A percentile compares a stretch with the other conserved stretches of the same genome.
Conservation (phyloP, 2,329 filamentous ascomycete genomes). For the Aspergillaceae sp. region DNA sequence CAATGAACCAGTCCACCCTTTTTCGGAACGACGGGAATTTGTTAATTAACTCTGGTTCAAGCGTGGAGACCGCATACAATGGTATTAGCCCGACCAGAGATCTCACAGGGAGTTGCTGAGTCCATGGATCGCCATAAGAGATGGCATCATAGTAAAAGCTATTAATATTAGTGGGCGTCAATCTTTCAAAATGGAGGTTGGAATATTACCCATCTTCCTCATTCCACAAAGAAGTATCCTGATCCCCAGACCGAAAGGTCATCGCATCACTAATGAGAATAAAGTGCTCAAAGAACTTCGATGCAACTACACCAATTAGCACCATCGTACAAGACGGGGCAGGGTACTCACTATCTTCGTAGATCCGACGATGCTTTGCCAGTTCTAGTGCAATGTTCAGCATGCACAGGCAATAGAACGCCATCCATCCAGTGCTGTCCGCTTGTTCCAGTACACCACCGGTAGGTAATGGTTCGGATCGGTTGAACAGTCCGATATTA, state of each 20-base stretch:
- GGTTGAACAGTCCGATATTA: conserved; percentile 96
- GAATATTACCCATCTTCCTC: conserved; percentile 61
- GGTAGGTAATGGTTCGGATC: conserved; percentile 87
- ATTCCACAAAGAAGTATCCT: conserved; percentile 86
- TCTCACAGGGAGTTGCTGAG: conserved; percentile 82
- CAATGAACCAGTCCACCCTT: conserved; percentile 86
- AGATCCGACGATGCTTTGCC: conserved; percentile 87
- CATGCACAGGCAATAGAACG: conserved; percentile 94
- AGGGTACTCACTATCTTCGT: conserved; percentile 60
- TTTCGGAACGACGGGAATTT: conserved; percentile 89
- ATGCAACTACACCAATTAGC: conserved; percentile 53
- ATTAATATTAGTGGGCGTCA: conserved; percentile 8
- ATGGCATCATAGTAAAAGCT: conserved; percentile 98
- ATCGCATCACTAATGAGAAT: conserved; percentile 97
- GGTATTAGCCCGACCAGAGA: conserved; percentile 92
- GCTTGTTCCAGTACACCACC: conserved; percentile 91
- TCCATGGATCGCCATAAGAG: conserved; percentile 88
- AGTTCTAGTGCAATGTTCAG: conserved; percentile 92
- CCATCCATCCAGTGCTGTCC: conserved; percentile 98
- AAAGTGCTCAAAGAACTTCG: conserved; percentile 98
- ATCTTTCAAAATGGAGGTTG: not conserved
- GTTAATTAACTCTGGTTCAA: conserved; percentile 90
- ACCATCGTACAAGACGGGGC: not conserved
- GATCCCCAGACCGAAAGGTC: conserved; percentile 66
- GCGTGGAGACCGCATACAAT: conserved; percentile 80